Evolutionary conservation across 164 flowering plant species (phyloP).

Genomic region (Stephania cephalantha): DNA sequence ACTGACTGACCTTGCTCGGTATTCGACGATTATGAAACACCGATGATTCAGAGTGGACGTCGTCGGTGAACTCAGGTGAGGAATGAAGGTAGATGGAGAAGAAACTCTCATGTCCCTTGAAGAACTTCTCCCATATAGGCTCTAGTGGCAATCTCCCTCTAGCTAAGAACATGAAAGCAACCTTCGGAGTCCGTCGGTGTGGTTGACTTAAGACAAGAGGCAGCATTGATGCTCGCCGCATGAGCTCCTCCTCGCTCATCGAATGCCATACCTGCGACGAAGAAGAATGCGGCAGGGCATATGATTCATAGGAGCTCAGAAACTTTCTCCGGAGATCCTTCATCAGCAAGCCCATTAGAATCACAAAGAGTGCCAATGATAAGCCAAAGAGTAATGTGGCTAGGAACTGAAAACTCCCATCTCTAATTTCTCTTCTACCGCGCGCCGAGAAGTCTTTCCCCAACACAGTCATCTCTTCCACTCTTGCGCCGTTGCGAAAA

Average conservation of each 20-base stretch:
- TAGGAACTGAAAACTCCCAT: background rate
- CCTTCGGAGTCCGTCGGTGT: background rate
- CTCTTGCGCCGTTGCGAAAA: background rate
- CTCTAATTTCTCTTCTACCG: background rate
- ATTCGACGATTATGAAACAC: conserved; percentile 7
- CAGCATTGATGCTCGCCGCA: conserved; percentile 13
- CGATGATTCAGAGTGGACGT: background rate
- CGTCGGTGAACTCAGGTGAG: background rate
- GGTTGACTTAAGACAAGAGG: background rate
- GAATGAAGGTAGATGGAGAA: conserved; percentile 7
- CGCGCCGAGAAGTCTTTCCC: background rate
- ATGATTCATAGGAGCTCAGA: background rate
- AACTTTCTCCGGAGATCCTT: background rate
- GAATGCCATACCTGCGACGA: background rate
- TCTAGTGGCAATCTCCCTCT: background rate
- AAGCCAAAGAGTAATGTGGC: background rate
- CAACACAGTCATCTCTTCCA: background rate
- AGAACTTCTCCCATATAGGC: conserved; percentile 10
- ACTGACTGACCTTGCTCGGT: conserved; percentile 11
- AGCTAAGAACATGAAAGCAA: conserved; percentile 9
- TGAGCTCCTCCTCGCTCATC: conserved; percentile 13
- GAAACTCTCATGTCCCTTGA: conserved; percentile 5
- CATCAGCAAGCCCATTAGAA: background rate
- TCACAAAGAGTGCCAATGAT: background rate
- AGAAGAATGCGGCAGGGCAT: background rate